Evolutionary conservation across 371 early-diverging fungal genomes (phyloP).

Genomic region (Circinella minor): DNA sequence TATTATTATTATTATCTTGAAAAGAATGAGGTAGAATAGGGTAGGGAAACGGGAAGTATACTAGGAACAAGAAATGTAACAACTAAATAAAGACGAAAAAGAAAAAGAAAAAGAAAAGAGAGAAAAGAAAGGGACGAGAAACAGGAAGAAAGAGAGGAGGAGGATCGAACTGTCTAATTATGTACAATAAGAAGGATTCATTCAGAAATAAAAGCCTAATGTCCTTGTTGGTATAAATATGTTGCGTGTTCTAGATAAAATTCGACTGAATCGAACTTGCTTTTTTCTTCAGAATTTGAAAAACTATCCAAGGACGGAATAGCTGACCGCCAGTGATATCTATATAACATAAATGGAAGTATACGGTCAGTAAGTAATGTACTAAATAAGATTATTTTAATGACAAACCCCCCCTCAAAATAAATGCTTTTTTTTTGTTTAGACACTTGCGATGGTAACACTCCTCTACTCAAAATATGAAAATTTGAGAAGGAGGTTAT

Average conservation of each 20-base stretch:
- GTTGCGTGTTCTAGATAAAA: slow-evolving; percentile 82
- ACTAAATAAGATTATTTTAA: neutral
- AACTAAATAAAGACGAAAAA: neutral
- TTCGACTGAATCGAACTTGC: slow-evolving; percentile 71
- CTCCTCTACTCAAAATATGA: neutral
- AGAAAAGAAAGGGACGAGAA: neutral
- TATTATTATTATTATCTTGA: too few relatives aligned
- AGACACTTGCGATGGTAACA: slow-evolving; percentile 3
- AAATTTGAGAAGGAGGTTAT: neutral
- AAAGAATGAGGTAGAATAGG: too few relatives aligned
- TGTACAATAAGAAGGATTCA: neutral
- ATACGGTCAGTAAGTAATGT: neutral
- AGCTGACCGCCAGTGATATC: slow-evolving; percentile 4
- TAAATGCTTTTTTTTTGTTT: neutral
- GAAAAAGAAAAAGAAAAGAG: neutral
- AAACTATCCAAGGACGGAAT: slow-evolving; percentile 6
- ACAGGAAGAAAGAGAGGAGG: neutral
- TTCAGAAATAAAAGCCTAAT: slow-evolving; percentile 18
- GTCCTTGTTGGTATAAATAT: slow-evolving; percentile 58
- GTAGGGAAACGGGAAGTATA: too few relatives aligned
- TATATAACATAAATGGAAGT: neutral
- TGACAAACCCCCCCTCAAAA: too few relatives aligned
- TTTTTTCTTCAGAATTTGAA: slow-evolving; percentile 7
- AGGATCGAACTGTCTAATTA: neutral
- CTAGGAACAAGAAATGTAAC: neutral